A percentile compares a stretch with the other conserved stretches of the same genome.
Conservation (phyloP, 805 yeast species). For the Sugiyamaella marilandica region DNA sequence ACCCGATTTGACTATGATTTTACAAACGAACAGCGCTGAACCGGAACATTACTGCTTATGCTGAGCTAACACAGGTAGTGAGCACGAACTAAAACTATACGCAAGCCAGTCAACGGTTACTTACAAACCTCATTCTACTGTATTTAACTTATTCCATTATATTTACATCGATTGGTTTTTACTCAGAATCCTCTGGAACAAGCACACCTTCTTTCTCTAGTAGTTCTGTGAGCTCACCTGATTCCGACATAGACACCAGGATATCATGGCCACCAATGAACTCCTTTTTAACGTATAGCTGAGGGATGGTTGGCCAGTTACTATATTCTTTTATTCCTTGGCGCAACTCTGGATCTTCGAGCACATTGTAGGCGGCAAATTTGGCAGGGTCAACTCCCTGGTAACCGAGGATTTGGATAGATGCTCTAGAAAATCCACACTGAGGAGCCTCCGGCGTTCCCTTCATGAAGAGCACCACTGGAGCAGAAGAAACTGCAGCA, state of each 20-base stretch:
- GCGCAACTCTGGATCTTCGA: conserved; percentile 91
- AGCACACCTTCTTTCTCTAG: conserved; percentile 75
- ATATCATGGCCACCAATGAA: conserved; percentile 98
- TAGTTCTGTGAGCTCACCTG: conserved; percentile 84
- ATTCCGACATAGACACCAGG: conserved; percentile 75
- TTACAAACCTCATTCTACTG: background rate
- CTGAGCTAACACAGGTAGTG: no score
- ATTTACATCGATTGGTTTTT: background rate
- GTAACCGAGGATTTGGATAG: conserved; percentile 88
- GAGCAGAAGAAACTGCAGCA: conserved; percentile 79
- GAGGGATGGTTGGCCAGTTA: conserved; percentile 99
- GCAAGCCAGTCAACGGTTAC: no score
- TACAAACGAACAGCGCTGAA: no score
- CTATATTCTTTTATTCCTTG: conserved; percentile 93
- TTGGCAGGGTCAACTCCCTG: conserved; percentile 96
- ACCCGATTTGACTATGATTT: no score
- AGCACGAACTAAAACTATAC: no score
- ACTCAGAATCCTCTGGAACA: conserved; percentile 58
- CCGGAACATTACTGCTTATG: no score
- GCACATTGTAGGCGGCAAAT: conserved; percentile 94
- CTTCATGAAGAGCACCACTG: conserved; percentile 96
- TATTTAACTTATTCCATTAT: background rate
- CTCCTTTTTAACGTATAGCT: conserved; percentile 79
- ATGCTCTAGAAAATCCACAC: conserved; percentile 95
- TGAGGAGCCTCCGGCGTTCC: conserved; percentile 98